These are phyloP conservation scores for Gossypium rotundifolium DNA, from an alignment of 345 rosid species.

Conservation along the genomic window DNA sequence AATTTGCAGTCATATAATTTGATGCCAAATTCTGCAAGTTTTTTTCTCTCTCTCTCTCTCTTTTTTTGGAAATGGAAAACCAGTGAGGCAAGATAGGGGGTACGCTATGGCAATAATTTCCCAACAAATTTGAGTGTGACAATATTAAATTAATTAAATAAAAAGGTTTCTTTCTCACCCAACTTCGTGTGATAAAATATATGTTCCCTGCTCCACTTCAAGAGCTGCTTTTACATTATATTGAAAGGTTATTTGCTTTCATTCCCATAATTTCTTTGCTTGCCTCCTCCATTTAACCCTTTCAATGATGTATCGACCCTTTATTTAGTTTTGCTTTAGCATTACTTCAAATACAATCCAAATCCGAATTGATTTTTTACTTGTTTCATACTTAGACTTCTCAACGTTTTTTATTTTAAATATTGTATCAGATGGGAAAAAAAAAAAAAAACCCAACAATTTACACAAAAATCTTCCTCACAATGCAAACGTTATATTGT, in stretches of 20 bases:
- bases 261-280: background rate
- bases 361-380: background rate
- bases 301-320: background rate
- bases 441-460: background rate
- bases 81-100: background rate
- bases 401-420: too few species aligned
- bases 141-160: background rate
- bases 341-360: slow-evolving; percentile 3
- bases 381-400: too few species aligned
- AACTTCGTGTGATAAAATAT: background rate
- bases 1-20: background rate
- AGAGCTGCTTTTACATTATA: background rate
- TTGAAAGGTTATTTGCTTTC: background rate
- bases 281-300: background rate
- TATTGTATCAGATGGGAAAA: too few species aligned
- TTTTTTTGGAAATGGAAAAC: background rate
- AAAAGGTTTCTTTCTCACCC: background rate
- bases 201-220: background rate
- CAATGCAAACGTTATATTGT: background rate
- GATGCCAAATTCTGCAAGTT: background rate
- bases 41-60: too few species aligned
- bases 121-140: slow-evolving; percentile 3
- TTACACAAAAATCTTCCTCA: background rate
- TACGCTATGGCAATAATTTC: background rate
- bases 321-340: slow-evolving; percentile 9